These are phyloP conservation scores for Rosa hybrid DNA, from an alignment of 331 rosid genomes.

Conservation along the genomic window DNA sequence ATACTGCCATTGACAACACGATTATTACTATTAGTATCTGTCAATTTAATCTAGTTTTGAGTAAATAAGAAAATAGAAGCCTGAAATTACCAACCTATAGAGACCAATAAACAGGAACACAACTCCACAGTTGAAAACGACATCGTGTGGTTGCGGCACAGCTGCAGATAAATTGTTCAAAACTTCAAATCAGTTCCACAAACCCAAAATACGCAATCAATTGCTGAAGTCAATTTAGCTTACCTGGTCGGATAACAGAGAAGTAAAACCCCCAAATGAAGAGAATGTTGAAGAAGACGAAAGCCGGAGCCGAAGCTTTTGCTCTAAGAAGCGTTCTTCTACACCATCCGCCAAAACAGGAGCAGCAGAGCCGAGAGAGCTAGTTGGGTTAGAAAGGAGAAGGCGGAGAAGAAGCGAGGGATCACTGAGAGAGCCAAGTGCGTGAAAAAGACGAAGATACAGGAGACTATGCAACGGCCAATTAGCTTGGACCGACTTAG, in stretches of 20 bases:
- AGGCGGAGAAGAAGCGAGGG: slow-evolving; percentile 39
- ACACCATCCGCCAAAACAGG: slow-evolving; percentile 33
- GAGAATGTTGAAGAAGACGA: slow-evolving; percentile 42
- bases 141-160: slow-evolving; percentile 19
- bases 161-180: slow-evolving; percentile 25
- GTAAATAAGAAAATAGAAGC: no score
- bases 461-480: slow-evolving; percentile 17
- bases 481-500: slow-evolving; percentile 10
- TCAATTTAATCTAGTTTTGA: neutral
- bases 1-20: slow-evolving; percentile 33
- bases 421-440: slow-evolving; percentile 33
- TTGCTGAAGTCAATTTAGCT: neutral
- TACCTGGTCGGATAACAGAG: slow-evolving; percentile 37
- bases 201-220: neutral
- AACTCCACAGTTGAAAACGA: slow-evolving; percentile 39
- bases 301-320: slow-evolving; percentile 43
- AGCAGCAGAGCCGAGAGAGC: slow-evolving; percentile 39
- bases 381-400: slow-evolving; percentile 31
- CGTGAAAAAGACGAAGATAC: slow-evolving; percentile 25
- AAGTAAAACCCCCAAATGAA: slow-evolving; percentile 7
- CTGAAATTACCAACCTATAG: slow-evolving; percentile 38
- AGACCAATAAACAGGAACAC: slow-evolving; percentile 40
- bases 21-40: neutral
- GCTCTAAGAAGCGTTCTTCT: slow-evolving; percentile 39
- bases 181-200: neutral